Conservation (phyloP, 192 early-diverging fungal species). For the Umbelopsis sp. region DNA sequence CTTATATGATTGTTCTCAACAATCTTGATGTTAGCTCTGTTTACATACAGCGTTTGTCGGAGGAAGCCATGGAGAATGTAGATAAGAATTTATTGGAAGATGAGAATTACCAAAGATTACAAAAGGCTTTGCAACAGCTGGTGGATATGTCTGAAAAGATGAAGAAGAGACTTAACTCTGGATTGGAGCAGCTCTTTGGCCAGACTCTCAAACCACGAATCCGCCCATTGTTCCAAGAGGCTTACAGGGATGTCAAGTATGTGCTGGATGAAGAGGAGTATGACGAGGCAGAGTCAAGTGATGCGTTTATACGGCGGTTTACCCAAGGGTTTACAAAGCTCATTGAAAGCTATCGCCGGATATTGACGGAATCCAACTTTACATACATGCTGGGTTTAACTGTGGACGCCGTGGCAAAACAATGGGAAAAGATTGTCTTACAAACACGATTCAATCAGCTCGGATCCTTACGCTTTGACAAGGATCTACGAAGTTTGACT, state of each 20-base stretch:
- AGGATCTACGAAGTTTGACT: slow-evolving; percentile 80
- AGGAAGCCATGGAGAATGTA: slow-evolving; percentile 65
- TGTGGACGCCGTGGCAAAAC: slow-evolving; percentile 71
- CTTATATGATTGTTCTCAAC: slow-evolving; percentile 83
- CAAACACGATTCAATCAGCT: slow-evolving; percentile 90
- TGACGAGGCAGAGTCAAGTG: slow-evolving; percentile 75
- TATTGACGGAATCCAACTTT: slow-evolving; percentile 72
- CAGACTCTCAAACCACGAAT: slow-evolving; percentile 82
- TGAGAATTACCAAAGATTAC: slow-evolving; percentile 53
- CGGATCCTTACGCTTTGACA: slow-evolving; percentile 92
- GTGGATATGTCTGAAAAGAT: slow-evolving; percentile 65
- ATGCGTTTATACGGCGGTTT: slow-evolving; percentile 84
- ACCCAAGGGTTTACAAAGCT: slow-evolving; percentile 61
- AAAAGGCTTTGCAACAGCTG: slow-evolving; percentile 60
- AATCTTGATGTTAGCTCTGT: slow-evolving; percentile 84
- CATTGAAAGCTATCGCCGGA: slow-evolving; percentile 41
- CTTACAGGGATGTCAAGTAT: slow-evolving; percentile 88
- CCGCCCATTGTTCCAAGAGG: slow-evolving; percentile 75
- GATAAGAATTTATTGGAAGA: slow-evolving; percentile 45
- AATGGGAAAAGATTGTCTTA: slow-evolving; percentile 88
- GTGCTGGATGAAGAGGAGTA: slow-evolving; percentile 93
- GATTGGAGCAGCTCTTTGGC: slow-evolving; percentile 81
- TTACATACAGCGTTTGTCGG: slow-evolving; percentile 76
- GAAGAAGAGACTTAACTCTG: slow-evolving; percentile 20
- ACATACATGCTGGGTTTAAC: slow-evolving; percentile 62